Evolutionary conservation across 2,329 filamentous ascomycete species (phyloP), one percentile per base, ranked within the genome.

Genomic region (Verruconis gallopava): DNA sequence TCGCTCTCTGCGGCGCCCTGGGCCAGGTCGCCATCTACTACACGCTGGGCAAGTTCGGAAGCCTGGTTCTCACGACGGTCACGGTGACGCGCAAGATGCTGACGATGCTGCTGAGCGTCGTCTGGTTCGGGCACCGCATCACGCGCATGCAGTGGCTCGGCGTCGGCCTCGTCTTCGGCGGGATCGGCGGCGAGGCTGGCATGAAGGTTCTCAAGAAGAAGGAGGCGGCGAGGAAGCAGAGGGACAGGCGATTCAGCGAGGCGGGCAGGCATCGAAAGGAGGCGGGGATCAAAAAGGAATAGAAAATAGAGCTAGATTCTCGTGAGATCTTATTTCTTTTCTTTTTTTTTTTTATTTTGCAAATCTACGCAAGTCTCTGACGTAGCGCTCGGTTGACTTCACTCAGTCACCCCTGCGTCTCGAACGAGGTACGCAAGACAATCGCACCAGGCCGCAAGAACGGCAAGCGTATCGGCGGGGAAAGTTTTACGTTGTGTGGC

Each of bases 51-150:
- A 85, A 83, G 38, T 98, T 96, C 65, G 91, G 84, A 6, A 91
- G 82, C 6, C 74, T 98, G 38, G 72, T 96, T 40, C 76, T 98
- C 38, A 89, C 96, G 34, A 96, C 91, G 3, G 88, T 98, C 2
- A 98, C 86, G 2, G 91, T 98, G 36, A 98, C 91, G 36, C 75
- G 91, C 56, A 98, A 98, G 68, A 98, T 98, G 91, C 75, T 96
- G 59, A 96, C 89, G 50, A 98, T 98, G 91, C 85, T 96, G 46
- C 71, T 96, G 40, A 94, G 85, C 42, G 91, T 98, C 20, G 69
- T 96, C 46, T 86, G 85, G 65, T 98, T 96, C 59, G 91, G 91
- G 20, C 91, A 98, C 61, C 75, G 73, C 48, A 72, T 98, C 38
- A 82, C 76, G 20, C 65, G 68, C n/a, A 93, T 89, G 72, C 91